Percentiles rank a stretch among this genome's conserved stretches.
These are phyloP conservation scores for Psilocybe sp. DNA, from an alignment of 768 basidiomycete species.

Conservation along the genomic window DNA sequence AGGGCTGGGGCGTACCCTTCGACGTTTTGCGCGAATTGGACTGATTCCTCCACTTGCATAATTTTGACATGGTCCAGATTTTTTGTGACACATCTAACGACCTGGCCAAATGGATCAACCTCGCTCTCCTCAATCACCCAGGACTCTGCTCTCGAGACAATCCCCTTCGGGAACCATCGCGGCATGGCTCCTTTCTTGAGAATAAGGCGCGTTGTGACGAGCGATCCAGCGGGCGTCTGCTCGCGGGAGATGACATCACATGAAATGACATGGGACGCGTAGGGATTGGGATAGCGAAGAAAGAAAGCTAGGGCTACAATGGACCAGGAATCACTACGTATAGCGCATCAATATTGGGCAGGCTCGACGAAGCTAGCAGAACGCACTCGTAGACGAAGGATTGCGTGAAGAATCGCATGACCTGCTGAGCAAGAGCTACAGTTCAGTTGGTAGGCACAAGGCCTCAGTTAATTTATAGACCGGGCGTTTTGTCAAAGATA, in stretches of 20 bases:
- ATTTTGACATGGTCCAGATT: constrained; percentile 95
- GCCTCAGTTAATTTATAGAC: constrained; percentile 4
- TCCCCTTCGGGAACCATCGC: constrained; percentile 84
- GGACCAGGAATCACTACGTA: constrained; percentile 82
- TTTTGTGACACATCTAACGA: constrained; percentile 75
- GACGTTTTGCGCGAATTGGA: constrained; percentile 61
- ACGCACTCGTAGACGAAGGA: constrained; percentile 55
- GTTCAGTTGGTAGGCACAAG: constrained; percentile 14
- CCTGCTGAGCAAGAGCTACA: constrained; percentile 22
- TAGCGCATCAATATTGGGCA: constrained; percentile 3
- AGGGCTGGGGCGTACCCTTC: constrained; percentile 57
- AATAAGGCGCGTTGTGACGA: constrained; percentile 87
- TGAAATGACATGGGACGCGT: constrained; percentile 88
- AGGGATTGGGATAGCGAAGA: constrained; percentile 93
- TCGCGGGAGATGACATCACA: constrained; percentile 92
- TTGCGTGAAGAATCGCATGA: constrained; percentile 58
- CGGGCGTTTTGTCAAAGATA: too few species aligned
- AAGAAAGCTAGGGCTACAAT: constrained; percentile 93
- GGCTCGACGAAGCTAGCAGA: not conserved
- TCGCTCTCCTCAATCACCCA: constrained; percentile 97
- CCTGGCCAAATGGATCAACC: constrained; percentile 79
- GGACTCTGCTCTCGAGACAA: constrained; percentile 81
- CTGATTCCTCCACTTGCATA: constrained; percentile 87
- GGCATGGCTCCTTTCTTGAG: constrained; percentile 91
- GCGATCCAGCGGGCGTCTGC: constrained; percentile 67